Evolutionary conservation across 495 filamentous ascomycete species (phyloP).

Genomic region (Penicillium riverlandense): DNA sequence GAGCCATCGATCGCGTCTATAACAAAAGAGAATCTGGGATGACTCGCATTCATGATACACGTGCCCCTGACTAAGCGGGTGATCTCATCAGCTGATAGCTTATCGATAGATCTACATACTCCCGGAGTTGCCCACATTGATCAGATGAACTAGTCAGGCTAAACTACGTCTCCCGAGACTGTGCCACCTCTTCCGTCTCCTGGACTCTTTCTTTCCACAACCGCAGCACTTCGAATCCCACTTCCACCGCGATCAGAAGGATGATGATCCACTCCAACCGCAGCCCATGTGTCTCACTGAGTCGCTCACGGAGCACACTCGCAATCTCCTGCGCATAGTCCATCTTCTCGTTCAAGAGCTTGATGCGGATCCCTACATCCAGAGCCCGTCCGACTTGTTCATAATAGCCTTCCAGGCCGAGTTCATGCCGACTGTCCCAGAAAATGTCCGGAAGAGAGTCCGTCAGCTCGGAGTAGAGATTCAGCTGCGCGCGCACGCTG

Average conservation of each 20-base stretch:
- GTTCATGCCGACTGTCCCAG: conserved; percentile 86
- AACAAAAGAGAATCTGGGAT: too few relatives aligned
- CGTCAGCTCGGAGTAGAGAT: conserved; percentile 94
- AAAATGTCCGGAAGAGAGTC: conserved; percentile 94
- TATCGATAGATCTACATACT: not conserved
- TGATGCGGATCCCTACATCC: conserved; percentile 90
- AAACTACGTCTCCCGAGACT: too few relatives aligned
- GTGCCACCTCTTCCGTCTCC: conserved; percentile 35
- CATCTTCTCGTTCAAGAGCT: conserved; percentile 90
- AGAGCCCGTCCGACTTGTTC: conserved; percentile 84
- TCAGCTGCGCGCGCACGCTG: conserved; percentile 82
- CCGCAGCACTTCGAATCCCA: conserved; percentile 59
- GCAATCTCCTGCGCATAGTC: conserved; percentile 97
- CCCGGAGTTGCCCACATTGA: too few relatives aligned
- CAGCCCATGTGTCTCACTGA: conserved; percentile 84
- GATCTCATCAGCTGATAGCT: too few relatives aligned
- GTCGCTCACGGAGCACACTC: conserved; percentile 74
- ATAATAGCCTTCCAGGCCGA: conserved; percentile 87
- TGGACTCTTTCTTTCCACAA: conserved; percentile 50
- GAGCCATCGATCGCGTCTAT: not conserved
- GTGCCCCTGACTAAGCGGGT: too few relatives aligned
- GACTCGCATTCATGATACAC: too few relatives aligned
- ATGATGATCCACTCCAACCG: conserved; percentile 98
- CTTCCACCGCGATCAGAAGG: conserved; percentile 84
- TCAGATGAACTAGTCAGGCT: conserved; percentile 1